Conservation (phyloP, 257 asterid genomes). For the Datura wrightii region DNA sequence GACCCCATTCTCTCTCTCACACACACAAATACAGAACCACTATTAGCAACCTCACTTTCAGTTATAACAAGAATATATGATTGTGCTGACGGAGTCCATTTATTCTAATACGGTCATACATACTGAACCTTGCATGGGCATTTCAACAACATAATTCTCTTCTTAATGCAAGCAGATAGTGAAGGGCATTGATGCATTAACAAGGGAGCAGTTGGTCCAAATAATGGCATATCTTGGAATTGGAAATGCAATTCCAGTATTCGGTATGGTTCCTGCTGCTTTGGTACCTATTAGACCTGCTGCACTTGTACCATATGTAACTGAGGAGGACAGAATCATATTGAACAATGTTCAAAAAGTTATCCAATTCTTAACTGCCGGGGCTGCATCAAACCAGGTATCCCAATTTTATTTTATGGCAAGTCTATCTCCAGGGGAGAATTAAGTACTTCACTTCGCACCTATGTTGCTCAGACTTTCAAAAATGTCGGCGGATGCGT, state of each 20-base stretch:
- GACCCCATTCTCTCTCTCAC: not conserved
- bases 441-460: not conserved
- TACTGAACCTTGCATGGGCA: not conserved
- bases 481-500: too few relatives aligned
- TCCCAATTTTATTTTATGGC: not conserved
- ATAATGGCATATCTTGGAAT: conserved; percentile 73
- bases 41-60: not conserved
- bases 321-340: conserved; percentile 86
- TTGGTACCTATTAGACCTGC: conserved; percentile 83
- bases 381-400: conserved; percentile 76
- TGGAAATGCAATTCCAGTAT: conserved; percentile 69
- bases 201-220: conserved; percentile 93
- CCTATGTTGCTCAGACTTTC: too few relatives aligned
- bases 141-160: conserved; percentile 22
- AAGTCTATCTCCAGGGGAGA: not conserved
- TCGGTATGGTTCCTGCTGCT: conserved; percentile 90
- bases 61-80: not conserved
- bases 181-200: conserved; percentile 94
- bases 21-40: not conserved
- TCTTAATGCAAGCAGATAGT: conserved; percentile 66
- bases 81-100: not conserved
- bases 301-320: conserved; percentile 84
- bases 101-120: not conserved
- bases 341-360: conserved; percentile 88
- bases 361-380: conserved; percentile 75